Evolutionary conservation across 2,329 filamentous ascomycete genomes (phyloP), one percentile per base, ranked within the genome.

Genomic region (Trichoderma sp.): DNA sequence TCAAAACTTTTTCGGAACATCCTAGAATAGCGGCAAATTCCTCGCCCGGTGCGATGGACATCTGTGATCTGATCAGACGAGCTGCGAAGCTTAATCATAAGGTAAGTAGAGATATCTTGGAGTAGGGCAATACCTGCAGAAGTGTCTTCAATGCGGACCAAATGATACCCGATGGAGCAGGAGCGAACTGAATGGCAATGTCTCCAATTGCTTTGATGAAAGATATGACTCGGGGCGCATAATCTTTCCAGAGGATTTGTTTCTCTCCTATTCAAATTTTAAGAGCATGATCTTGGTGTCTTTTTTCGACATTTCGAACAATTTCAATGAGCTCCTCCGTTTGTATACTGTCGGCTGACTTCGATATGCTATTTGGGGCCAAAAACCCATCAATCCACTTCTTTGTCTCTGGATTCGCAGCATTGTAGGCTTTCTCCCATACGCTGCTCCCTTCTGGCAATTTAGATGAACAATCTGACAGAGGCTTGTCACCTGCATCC

Each of bases 201-300:
- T 62, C 57, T 1, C 66, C 66, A 34, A 69, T 69, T 11, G 12
- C 39, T 20, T 57, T 53, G 34, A 69, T 30, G 7, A 7, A 69
- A 26, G 36, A 9, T 9, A 53, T 59, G 0, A 23, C 12, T 12
- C 15, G 26, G 2, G 34, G 13, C 11, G 34, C 66, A n/a, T 26
- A 69, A n/a, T 62, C 36, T 28, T 6, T 23, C 12, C 20, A 43
- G 3, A 28, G 23, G 12, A 68, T 50, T 0, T 34, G n/a, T 20
- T 50, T 68, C 6, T 5, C 9, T 8, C 55, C 66, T 11, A 61
- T 12, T 30, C 0, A 1, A 36, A 55, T 66, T 3, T 1, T 5
- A n/a, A 34, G 26, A 36, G n/a, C 6, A 15, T n/a, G 9, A 4
- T 26, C 34, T 61, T 61, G 55, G 6, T 30, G 23, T 11, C 47